A percentile compares a stretch with the other conserved stretches of the same genome.
phyloP scores from a whole-genome alignment of 2,329 filamentous ascomycete species.

The Talaromyces amestolkiae region DNA sequence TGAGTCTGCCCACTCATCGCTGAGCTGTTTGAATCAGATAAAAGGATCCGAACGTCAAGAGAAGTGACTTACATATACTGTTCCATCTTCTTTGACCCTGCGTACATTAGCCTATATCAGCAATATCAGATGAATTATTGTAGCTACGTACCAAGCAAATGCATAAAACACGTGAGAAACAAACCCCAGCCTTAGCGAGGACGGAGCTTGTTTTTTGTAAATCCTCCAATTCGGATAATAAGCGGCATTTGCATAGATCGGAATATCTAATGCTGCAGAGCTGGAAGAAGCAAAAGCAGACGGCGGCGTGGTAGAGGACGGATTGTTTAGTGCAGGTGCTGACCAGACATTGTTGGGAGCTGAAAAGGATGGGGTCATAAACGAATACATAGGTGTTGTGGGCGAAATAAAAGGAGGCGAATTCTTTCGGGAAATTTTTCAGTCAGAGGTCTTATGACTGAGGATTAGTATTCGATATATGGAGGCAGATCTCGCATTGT shows the following conservation, averaged over 20 bases:
- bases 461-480: background rate
- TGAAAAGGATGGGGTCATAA: constrained; percentile 20
- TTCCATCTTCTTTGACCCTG: constrained; percentile 68
- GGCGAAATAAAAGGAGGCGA: background rate
- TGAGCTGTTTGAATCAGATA: constrained; percentile 54
- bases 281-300: constrained; percentile 24
- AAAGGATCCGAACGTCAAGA: background rate
- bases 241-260: constrained; percentile 63
- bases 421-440: background rate
- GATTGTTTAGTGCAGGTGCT: constrained; percentile 7
- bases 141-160: constrained; percentile 59
- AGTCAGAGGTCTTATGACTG: constrained; percentile 10
- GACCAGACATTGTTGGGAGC: constrained; percentile 17
- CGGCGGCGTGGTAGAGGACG: constrained; percentile 19
- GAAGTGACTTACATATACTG: constrained; percentile 66
- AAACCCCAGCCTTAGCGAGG: constrained; percentile 69
- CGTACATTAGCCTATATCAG: constrained; percentile 10
- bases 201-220: constrained; percentile 70
- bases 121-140: background rate
- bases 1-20: constrained; percentile 74
- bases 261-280: constrained; percentile 33
- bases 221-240: constrained; percentile 81
- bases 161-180: constrained; percentile 82
- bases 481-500: background rate
- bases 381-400: constrained; percentile 20